These are phyloP conservation scores for Sordariomycetes sp. DNA, from an alignment of 2,329 filamentous ascomycete species.

Conservation along the genomic window DNA sequence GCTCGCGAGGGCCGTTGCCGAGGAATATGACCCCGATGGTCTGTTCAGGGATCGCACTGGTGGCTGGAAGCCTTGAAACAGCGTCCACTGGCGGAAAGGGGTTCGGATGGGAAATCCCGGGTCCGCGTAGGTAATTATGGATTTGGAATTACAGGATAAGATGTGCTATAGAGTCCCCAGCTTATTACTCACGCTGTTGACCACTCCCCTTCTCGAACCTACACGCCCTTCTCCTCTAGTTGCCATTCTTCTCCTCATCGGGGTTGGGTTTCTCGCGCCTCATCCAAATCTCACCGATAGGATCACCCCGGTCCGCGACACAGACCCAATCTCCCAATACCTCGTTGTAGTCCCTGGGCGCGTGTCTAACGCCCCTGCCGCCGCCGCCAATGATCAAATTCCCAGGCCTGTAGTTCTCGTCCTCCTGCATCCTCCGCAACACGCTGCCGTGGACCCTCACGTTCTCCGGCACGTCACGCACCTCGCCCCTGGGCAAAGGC, in stretches of 20 bases:
- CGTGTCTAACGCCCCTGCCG: conserved; percentile 56
- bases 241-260: conserved; percentile 2
- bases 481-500: conserved; percentile 70
- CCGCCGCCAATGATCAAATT: conserved; percentile 76
- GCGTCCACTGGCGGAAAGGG: too few species aligned
- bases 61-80: conserved; percentile 25
- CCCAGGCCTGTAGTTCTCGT: conserved; percentile 61
- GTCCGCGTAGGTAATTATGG: too few species aligned
- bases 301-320: conserved; percentile 53
- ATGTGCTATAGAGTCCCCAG: too few species aligned
- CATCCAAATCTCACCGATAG: conserved; percentile 60
- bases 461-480: conserved; percentile 63
- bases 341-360: conserved; percentile 50
- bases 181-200: too few species aligned
- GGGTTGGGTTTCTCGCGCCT: conserved; percentile 25
- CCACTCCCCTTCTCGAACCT: too few species aligned
- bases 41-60: conserved; percentile 27
- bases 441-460: conserved; percentile 67
- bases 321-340: conserved; percentile 69
- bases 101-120: too few species aligned
- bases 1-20: conserved; percentile 22
- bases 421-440: conserved; percentile 57
- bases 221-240: not conserved
- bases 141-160: too few species aligned
- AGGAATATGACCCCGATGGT: conserved; percentile 25